These are phyloP conservation scores for Eutypella sp. DNA, from an alignment of 2,329 filamentous ascomycete species.

Conservation along the genomic window DNA sequence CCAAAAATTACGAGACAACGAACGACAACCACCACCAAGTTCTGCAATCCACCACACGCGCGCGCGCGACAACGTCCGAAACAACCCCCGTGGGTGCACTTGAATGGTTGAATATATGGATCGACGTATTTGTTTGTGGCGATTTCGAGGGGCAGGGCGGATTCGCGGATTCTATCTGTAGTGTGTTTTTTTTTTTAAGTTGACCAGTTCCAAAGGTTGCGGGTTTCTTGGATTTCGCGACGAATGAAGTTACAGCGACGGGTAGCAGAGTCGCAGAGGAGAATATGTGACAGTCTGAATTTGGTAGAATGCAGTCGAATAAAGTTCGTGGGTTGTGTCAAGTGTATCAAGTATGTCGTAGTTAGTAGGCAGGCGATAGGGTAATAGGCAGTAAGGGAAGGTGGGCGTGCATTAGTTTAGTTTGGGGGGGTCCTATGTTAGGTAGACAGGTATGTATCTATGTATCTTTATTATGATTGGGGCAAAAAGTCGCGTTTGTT, in stretches of 20 bases:
- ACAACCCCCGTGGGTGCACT: neutral
- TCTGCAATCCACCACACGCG: slow-evolving; percentile 3
- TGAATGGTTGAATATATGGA: slow-evolving; percentile 6
- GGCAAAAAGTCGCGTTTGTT: slow-evolving; percentile 18
- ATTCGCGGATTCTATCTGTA: too few relatives aligned
- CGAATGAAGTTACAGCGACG: neutral
- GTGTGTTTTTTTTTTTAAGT: slow-evolving; percentile 10
- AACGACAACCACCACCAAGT: neutral
- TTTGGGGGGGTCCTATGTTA: neutral
- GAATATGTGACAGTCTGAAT: too few relatives aligned
- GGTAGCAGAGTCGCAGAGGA: too few relatives aligned
- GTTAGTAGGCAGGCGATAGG: neutral
- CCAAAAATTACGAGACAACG: neutral
- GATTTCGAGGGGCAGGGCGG: slow-evolving; percentile 9
- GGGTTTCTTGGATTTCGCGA: slow-evolving; percentile 5
- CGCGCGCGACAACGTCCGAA: slow-evolving; percentile 11
- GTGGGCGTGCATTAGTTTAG: slow-evolving; percentile 8
- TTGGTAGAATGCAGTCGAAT: too few relatives aligned
- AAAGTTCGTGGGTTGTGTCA: too few relatives aligned
- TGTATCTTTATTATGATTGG: slow-evolving; percentile 3
- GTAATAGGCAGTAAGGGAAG: neutral
- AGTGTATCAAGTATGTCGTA: neutral
- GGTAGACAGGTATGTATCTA: slow-evolving; percentile 7
- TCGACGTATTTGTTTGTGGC: slow-evolving; percentile 15
- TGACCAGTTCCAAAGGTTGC: too few relatives aligned